Evolutionary conservation across 805 yeast species (phyloP).

Genomic region (Clavispora asparagi): DNA sequence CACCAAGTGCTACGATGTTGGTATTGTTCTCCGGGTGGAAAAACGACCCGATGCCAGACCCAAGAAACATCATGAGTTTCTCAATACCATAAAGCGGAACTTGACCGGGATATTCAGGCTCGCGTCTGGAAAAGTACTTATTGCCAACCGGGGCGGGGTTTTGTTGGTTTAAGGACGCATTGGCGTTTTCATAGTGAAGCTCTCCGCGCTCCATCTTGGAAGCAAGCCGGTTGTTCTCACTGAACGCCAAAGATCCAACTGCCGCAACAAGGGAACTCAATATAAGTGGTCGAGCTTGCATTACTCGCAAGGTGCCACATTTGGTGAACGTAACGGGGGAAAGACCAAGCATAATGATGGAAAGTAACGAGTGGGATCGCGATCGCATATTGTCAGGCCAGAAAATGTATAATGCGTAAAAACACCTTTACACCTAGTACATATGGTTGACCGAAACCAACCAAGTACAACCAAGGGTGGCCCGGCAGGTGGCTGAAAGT

Average conservation of each 20-base stretch:
- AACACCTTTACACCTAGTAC: background rate
- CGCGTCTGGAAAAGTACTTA: constrained; percentile 33
- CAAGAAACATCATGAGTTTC: constrained; percentile 54
- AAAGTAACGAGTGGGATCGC: background rate
- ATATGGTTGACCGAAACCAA: too few species aligned
- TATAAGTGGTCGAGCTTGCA: constrained; percentile 10
- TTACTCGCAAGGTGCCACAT: background rate
- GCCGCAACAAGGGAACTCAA: constrained; percentile 11
- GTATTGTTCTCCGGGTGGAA: constrained; percentile 72
- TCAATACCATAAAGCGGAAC: constrained; percentile 68
- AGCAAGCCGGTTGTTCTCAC: constrained; percentile 50
- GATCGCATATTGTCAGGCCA: background rate
- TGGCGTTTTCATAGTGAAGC: constrained; percentile 34
- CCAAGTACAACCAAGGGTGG: too few species aligned
- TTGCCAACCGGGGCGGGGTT: constrained; percentile 15
- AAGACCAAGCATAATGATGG: background rate
- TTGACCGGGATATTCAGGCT: constrained; percentile 65
- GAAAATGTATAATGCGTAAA: background rate
- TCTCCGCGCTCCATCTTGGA: constrained; percentile 53
- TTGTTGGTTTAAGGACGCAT: constrained; percentile 25
- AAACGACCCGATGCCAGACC: constrained; percentile 75
- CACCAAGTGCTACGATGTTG: constrained; percentile 81
- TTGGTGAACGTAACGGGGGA: background rate
- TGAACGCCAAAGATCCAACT: constrained; percentile 30
- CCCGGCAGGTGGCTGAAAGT: too few species aligned